A percentile compares a stretch with the other conserved stretches of the same genome.
Evolutionary conservation across 306 rosid species (phyloP).

Genomic region (Benincasa hispida): DNA sequence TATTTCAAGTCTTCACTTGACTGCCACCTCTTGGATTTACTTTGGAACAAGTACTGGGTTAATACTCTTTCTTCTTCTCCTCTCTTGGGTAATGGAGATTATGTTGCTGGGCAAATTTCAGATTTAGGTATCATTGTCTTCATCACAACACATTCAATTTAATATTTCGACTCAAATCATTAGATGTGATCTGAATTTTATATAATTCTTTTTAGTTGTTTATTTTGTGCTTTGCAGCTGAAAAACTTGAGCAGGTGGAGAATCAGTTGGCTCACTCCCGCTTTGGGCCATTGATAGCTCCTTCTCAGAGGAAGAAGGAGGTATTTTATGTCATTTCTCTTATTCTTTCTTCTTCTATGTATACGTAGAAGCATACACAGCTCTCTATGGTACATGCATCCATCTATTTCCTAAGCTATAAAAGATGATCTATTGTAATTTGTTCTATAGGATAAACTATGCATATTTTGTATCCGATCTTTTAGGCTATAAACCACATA

Average conservation of each 20-base stretch:
- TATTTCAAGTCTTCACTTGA: slow-evolving; percentile 93
- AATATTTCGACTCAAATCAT: neutral
- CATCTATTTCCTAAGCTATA: neutral
- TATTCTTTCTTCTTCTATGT: neutral
- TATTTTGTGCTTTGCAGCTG: slow-evolving; percentile 46
- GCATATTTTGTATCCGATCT: neutral
- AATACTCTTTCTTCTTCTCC: slow-evolving; percentile 91
- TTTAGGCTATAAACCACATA: neutral
- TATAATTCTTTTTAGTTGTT: slow-evolving; percentile 4
- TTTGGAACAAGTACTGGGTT: slow-evolving; percentile 97
- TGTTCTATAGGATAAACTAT: neutral
- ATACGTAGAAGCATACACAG: neutral
- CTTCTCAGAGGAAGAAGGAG: slow-evolving; percentile 78
- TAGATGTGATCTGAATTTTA: neutral
- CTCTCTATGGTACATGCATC: neutral
- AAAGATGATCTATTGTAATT: neutral
- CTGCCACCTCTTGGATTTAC: slow-evolving; percentile 80
- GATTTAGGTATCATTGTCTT: slow-evolving; percentile 53
- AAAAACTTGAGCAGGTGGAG: slow-evolving; percentile 93
- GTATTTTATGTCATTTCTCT: slow-evolving; percentile 18
- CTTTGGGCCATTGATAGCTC: slow-evolving; percentile 64
- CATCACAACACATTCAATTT: neutral
- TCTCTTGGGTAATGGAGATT: slow-evolving; percentile 84
- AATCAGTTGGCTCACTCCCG: slow-evolving; percentile 85
- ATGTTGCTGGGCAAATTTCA: slow-evolving; percentile 89